Evolutionary conservation across 1,139 yeast genomes (phyloP).

Genomic region (Groenewaldozyma auringiensis): DNA sequence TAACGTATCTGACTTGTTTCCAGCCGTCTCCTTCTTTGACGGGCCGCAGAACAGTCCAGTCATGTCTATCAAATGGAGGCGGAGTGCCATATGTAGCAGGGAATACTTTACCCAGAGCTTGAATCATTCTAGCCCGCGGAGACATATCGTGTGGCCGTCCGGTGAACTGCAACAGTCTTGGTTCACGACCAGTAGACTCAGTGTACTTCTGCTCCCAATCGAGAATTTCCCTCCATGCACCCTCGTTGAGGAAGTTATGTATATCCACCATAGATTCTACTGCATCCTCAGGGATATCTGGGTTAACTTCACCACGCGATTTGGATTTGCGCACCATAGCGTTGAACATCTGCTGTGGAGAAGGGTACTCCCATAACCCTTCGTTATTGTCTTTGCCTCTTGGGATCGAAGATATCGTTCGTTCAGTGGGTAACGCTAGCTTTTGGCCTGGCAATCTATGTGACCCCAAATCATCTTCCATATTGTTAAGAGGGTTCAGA

Average conservation of each 20-base stretch:
- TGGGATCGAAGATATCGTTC: constrained; percentile 82
- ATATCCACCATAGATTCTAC: constrained; percentile 96
- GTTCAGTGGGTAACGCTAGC: constrained; percentile 66
- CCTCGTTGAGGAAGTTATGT: constrained; percentile 93
- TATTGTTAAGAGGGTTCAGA: constrained; percentile 70
- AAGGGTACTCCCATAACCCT: constrained; percentile 96
- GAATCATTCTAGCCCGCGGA: constrained; percentile 77
- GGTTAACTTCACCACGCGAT: constrained; percentile 45
- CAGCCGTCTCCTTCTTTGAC: constrained; percentile 39
- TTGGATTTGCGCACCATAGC: constrained; percentile 96
- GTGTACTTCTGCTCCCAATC: constrained; percentile 76
- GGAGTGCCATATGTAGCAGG: constrained; percentile 67
- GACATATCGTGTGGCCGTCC: constrained; percentile 85
- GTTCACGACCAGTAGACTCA: constrained; percentile 46
- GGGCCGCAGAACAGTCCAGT: constrained; percentile 85
- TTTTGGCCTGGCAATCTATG: constrained; percentile 75
- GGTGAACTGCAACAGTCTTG: constrained; percentile 76
- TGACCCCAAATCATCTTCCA: constrained; percentile 66
- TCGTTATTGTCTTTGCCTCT: constrained; percentile 58
- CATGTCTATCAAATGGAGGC: constrained; percentile 97
- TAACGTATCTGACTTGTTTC: constrained; percentile 75
- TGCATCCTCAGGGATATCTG: constrained; percentile 74
- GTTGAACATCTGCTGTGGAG: constrained; percentile 97
- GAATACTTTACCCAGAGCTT: constrained; percentile 57
- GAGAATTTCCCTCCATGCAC: constrained; percentile 93